These are phyloP conservation scores for Aphanomyces stellatus DNA, from an alignment of 352 stramenopile genomes.

Conservation along the genomic window DNA sequence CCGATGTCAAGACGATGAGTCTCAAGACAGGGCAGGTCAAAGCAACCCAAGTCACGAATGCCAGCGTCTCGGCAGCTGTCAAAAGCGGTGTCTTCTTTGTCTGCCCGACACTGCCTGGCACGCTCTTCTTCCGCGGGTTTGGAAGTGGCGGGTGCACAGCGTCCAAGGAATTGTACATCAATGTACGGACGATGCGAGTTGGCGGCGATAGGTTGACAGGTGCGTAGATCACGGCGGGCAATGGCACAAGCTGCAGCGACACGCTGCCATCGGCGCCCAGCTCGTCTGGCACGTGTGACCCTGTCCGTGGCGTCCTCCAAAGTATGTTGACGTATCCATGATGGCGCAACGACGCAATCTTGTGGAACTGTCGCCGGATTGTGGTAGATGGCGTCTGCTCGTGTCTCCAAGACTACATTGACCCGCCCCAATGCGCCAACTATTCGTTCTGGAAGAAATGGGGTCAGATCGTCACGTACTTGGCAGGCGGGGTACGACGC, in stretches of 20 bases:
- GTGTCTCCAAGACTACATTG: conserved; percentile 13
- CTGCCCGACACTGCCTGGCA: conserved; percentile 10
- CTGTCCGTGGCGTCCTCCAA: conserved; percentile 4
- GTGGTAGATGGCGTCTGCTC: conserved; percentile 14
- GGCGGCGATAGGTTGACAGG: too few species aligned
- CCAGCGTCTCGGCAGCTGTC: background rate
- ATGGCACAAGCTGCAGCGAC: background rate
- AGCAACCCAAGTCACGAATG: conserved; percentile 13
- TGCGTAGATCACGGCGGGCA: conserved; percentile 14
- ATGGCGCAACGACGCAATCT: background rate
- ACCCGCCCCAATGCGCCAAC: background rate
- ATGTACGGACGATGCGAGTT: background rate
- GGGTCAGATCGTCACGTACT: conserved; percentile 20
- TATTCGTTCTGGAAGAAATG: conserved; percentile 17
- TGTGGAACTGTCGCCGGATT: too few species aligned
- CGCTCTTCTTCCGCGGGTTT: conserved; percentile 12
- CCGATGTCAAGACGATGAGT: conserved; percentile 8
- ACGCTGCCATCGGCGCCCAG: background rate
- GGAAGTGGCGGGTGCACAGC: background rate
- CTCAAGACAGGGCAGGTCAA: conserved; percentile 13
- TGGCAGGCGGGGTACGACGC: conserved; percentile 7
- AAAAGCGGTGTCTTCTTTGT: background rate
- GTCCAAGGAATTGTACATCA: conserved; percentile 9
- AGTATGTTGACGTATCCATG: background rate
- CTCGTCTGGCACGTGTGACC: background rate